Conservation (phyloP, 768 basidiomycete species). For the Cystobasidium onofrii region DNA sequence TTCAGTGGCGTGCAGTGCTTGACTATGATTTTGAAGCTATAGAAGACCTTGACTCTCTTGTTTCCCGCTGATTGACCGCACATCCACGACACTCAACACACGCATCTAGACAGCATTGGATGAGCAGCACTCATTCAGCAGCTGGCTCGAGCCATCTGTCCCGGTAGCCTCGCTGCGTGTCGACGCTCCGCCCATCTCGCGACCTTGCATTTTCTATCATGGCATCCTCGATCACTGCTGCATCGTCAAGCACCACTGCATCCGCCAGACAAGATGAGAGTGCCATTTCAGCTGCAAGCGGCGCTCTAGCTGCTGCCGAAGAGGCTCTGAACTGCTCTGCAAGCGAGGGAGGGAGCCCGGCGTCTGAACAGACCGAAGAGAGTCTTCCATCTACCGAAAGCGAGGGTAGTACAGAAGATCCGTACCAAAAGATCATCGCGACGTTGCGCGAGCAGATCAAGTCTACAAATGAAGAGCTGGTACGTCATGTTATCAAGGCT, state of each 20-base stretch:
- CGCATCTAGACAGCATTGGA: neutral
- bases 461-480: slow-evolving; percentile 3
- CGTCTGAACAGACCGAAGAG: neutral
- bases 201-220: slow-evolving; percentile 1
- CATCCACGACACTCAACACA: neutral
- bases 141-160: slow-evolving; percentile 14
- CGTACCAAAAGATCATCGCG: slow-evolving; percentile 1
- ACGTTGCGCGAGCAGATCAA: neutral
- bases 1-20: no score
- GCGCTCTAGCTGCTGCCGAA: neutral
- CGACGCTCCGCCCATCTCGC: neutral
- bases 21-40: no score
- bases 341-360: neutral
- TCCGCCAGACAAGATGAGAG: neutral
- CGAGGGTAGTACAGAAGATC: neutral
- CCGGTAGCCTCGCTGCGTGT: neutral
- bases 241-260: neutral
- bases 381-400: neutral
- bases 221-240: neutral
- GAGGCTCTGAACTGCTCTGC: neutral
- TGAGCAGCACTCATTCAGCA: neutral
- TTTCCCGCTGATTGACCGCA: neutral
- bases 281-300: neutral
- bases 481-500: neutral
- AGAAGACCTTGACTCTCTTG: neutral